Percentiles rank a stretch among this genome's conserved stretches.
Evolutionary conservation across 2,329 filamentous ascomycete species (phyloP).

Genomic region (Penicillium decumbens): DNA sequence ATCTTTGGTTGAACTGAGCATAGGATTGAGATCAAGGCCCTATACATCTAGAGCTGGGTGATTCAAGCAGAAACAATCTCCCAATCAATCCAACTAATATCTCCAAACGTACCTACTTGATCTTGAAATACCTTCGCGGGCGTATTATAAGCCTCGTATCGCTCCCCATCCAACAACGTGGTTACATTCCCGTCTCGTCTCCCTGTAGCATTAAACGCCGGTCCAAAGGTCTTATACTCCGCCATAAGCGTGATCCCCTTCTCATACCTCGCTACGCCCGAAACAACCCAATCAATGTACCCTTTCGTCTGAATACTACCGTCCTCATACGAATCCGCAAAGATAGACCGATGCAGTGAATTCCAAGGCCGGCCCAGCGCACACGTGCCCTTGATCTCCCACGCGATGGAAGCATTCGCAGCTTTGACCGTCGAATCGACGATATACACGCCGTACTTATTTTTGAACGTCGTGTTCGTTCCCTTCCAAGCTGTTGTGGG

Average conservation of each 20-base stretch:
- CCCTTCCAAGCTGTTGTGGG: conserved; percentile 67
- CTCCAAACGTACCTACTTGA: conserved; percentile 44
- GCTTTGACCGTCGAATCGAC: conserved; percentile 52
- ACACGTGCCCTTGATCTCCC: conserved; percentile 47
- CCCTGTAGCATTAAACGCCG: conserved; percentile 52
- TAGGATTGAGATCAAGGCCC: background rate
- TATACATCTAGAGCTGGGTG: background rate
- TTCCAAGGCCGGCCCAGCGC: conserved; percentile 63
- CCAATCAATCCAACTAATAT: conserved; percentile 49
- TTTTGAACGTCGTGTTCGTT: conserved; percentile 60
- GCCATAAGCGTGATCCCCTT: conserved; percentile 52
- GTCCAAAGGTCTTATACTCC: conserved; percentile 51
- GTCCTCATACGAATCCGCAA: conserved; percentile 54
- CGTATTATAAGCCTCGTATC: conserved; percentile 39
- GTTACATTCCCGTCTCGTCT: conserved; percentile 43
- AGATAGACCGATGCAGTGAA: conserved; percentile 53
- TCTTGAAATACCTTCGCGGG: no score
- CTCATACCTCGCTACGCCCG: conserved; percentile 33
- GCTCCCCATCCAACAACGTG: conserved; percentile 42
- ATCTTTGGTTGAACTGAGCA: no score
- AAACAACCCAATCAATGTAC: conserved; percentile 52
- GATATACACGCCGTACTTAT: conserved; percentile 65
- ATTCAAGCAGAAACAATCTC: conserved; percentile 6
- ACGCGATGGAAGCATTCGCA: conserved; percentile 47
- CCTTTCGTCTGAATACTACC: conserved; percentile 50